phyloP scores from a whole-genome alignment of 306 rosid genomes.

The Trifolium pratense region DNA sequence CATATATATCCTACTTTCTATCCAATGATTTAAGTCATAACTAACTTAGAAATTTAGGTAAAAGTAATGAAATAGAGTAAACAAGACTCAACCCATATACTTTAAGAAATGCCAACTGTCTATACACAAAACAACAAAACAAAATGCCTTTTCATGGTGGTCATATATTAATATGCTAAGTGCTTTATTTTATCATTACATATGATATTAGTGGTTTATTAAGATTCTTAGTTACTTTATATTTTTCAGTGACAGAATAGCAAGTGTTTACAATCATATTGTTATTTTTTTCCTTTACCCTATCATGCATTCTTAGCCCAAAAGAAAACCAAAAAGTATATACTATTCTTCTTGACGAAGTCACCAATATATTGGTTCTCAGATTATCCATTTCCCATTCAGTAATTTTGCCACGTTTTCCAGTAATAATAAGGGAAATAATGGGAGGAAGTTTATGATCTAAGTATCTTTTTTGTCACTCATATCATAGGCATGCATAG shows the following conservation, averaged over 20 bases:
- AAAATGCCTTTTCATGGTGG: slow-evolving; percentile 32
- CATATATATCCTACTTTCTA: slow-evolving; percentile 6
- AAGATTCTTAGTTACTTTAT: slow-evolving; percentile 38
- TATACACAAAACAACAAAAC: slow-evolving; percentile 31
- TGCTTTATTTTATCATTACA: slow-evolving; percentile 20
- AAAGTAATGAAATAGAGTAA: slow-evolving; percentile 19
- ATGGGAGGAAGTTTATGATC: background rate
- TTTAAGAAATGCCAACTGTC: slow-evolving; percentile 45
- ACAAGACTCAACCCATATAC: slow-evolving; percentile 30
- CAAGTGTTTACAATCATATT: slow-evolving; percentile 10
- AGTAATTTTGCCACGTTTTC: slow-evolving; percentile 29
- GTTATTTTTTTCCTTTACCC: background rate
- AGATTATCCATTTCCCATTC: slow-evolving; percentile 9
- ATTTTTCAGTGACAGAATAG: slow-evolving; percentile 34
- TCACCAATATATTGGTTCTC: slow-evolving; percentile 1
- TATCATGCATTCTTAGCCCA: slow-evolving; percentile 44
- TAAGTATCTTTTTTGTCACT: background rate
- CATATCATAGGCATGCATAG: background rate
- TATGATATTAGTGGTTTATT: slow-evolving; percentile 37
- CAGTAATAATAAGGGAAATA: background rate
- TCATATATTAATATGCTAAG: slow-evolving; percentile 17
- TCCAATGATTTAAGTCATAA: slow-evolving; percentile 24
- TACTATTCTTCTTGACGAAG: slow-evolving; percentile 37
- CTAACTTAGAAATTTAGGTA: slow-evolving; percentile 14
- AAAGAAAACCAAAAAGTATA: slow-evolving; percentile 36